These are phyloP conservation scores for Tinospora cordifolia DNA, from an alignment of 164 flowering plant species.

Conservation along the genomic window DNA sequence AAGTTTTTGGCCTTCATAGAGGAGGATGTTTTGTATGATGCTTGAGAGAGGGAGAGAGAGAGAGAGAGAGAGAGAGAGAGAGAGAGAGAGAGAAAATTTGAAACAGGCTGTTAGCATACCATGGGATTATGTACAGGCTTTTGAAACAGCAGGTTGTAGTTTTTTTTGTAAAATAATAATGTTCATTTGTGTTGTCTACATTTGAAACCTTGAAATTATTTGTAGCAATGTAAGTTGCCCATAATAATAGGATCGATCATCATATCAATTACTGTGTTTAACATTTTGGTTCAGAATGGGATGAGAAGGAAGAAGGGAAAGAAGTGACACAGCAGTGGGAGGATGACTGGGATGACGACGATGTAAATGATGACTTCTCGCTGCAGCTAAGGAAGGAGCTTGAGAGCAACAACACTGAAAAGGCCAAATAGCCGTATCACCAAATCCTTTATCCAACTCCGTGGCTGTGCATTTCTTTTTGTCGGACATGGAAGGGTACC, in stretches of 20 bases:
- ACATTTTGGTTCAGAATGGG: no score
- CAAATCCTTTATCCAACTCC: not conserved
- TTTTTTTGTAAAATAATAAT: not conserved
- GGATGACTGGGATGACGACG: constrained; percentile 53
- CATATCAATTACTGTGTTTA: no score
- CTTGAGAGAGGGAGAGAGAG: no score
- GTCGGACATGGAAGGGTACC: not conserved
- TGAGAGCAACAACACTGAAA: constrained; percentile 31
- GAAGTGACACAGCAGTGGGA: constrained; percentile 46
- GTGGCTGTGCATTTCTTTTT: not conserved
- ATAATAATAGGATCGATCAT: no score
- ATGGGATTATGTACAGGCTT: not conserved
- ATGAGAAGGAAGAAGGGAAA: constrained; percentile 36
- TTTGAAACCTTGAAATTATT: not conserved
- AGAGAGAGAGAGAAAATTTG: no score
- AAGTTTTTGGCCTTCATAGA: no score
- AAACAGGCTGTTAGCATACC: not conserved
- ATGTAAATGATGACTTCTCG: constrained; percentile 44
- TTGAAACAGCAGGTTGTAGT: not conserved
- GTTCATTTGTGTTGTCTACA: not conserved
- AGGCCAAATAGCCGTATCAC: constrained; percentile 11
- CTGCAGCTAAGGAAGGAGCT: constrained; percentile 42
- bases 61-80: no score
- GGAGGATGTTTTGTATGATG: no score
- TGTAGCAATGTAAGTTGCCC: not conserved